Evolutionary conservation across 352 stramenopile species (phyloP), one percentile per base, ranked within the genome.

Genomic region (Globisporangium parvum): DNA sequence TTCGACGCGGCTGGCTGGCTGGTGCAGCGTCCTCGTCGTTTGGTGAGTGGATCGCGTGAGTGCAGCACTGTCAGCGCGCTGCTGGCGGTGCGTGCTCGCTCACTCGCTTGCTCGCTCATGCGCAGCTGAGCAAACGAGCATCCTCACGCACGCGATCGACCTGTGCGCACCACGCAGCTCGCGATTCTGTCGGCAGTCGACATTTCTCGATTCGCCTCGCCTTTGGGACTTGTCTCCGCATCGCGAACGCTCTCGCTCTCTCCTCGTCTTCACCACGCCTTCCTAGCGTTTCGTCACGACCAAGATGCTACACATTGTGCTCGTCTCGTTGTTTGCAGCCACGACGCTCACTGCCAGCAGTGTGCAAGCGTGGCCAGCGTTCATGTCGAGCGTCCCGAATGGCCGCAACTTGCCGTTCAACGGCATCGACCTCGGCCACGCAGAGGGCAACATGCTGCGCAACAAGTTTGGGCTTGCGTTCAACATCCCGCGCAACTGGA

Each of bases 401-500:
- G 40, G 40, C 40, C 20, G 15, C 17, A 45, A 17, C 15, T n/a
- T 45, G 40, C 40, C 40, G 40, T 45, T 45, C 40, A n/a, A 45
- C 3, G 40, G 15, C 40, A 45, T n/a, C 6, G 40, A 45, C 40
- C 40, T 45, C 40, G 40, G 40, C 3, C 40, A 45, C 15, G 40
- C 40, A 20, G 40, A 45, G 20, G 40, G 40, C 14, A 45, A n/a
- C 20, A 45, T 45, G 40, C 15, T 45, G 40, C 14, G 40, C 40
- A 45, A 45, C 40, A 45, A 20, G 40, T 45, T 45, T n/a, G 40
- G 40, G 40, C 40, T 45, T 8, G 40, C 40, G 15, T 45, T 45
- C 40, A 45, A 45, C 40, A 15, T 45, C 15, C 40, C 40, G 21
- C 21, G 21, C 21, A 24, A 49, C 10, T 80, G 71, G 71, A 80